Evolutionary conservation across 139 green algal genomes (phyloP).

Genomic region (Tetradesmus obliquus): DNA sequence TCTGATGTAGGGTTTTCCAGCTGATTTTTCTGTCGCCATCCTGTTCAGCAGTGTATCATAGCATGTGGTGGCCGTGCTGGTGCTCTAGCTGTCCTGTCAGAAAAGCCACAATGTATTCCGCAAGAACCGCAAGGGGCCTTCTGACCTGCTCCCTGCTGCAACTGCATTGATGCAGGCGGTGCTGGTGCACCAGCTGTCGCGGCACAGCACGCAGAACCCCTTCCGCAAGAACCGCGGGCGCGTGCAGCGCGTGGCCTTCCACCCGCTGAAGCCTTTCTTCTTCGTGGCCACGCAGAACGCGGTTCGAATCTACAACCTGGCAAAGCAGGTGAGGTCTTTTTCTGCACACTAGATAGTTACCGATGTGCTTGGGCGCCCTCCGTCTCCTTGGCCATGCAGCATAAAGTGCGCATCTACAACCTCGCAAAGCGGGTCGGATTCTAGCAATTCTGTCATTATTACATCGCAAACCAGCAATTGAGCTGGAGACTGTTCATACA

Average conservation of each 20-base stretch:
- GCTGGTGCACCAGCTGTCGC: conserved; percentile 95
- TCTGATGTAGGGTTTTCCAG: no score
- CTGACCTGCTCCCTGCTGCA: neutral
- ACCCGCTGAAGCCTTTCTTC: conserved; percentile 95
- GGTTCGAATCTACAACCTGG: conserved; percentile 95
- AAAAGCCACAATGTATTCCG: no score
- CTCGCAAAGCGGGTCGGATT: conserved; percentile 83
- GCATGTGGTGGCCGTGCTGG: no score
- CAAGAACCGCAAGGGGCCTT: no score
- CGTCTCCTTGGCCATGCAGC: conserved; percentile 94
- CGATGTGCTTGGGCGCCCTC: conserved; percentile 66
- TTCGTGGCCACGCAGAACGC: conserved; percentile 94
- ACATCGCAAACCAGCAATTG: no score
- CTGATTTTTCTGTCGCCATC: no score
- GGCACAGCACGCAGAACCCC: conserved; percentile 86
- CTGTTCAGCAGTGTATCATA: no score
- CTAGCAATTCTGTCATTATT: no score
- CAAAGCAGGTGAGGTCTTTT: conserved; percentile 73
- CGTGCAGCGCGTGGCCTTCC: conserved; percentile 88
- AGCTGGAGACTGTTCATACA: no score
- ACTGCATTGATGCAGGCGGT: conserved; percentile 74
- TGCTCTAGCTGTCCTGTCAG: no score
- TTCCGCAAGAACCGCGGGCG: conserved; percentile 94
- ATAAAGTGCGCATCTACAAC: conserved; percentile 95
- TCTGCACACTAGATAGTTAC: conserved; percentile 33